Percentiles rank a stretch among this genome's conserved stretches.
Conservation (phyloP, 176 grass and related monocot species). For the Musa itinerans region DNA sequence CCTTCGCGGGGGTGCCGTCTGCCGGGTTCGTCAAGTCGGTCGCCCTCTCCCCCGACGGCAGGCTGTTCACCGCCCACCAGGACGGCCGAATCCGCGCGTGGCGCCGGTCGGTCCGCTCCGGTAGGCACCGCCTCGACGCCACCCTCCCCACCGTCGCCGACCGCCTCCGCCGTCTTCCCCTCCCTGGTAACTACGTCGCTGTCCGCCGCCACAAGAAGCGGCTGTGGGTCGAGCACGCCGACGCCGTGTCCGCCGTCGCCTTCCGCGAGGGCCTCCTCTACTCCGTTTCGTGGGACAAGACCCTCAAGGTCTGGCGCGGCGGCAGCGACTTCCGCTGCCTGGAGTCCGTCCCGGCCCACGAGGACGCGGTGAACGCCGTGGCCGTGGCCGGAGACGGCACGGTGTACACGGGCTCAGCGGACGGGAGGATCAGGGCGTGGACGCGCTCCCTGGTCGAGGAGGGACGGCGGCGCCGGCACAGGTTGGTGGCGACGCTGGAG, state of each 20-base stretch:
- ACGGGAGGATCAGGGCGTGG: conserved; percentile 62
- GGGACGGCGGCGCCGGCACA: conserved; percentile 29
- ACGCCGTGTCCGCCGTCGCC: conserved; percentile 50
- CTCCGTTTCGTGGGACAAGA: conserved; percentile 86
- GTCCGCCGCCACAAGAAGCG: conserved; percentile 55
- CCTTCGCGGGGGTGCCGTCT: background rate
- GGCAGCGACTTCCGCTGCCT: conserved; percentile 48
- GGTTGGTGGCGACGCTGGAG: conserved; percentile 42
- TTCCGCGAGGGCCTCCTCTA: conserved; percentile 49
- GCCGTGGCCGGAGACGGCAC: conserved; percentile 53
- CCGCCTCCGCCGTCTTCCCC: conserved; percentile 52
- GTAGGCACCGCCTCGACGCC: conserved; percentile 38
- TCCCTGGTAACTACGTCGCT: conserved; percentile 58
- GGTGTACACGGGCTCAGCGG: conserved; percentile 82
- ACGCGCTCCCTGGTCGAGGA: conserved; percentile 12
- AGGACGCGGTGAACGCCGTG: conserved; percentile 78
- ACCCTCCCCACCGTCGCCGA: conserved; percentile 57
- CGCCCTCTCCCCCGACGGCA: conserved; percentile 28
- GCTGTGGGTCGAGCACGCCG: conserved; percentile 71
- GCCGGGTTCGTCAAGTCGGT: conserved; percentile 61
- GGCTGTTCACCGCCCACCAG: conserved; percentile 59
- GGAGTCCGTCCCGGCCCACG: conserved; percentile 63
- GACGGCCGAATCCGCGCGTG: conserved; percentile 59
- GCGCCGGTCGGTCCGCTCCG: conserved; percentile 34
- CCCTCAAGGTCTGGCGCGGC: conserved; percentile 73